Conservation (phyloP, 179 eudicot species). For the Drosera spatulata region DNA sequence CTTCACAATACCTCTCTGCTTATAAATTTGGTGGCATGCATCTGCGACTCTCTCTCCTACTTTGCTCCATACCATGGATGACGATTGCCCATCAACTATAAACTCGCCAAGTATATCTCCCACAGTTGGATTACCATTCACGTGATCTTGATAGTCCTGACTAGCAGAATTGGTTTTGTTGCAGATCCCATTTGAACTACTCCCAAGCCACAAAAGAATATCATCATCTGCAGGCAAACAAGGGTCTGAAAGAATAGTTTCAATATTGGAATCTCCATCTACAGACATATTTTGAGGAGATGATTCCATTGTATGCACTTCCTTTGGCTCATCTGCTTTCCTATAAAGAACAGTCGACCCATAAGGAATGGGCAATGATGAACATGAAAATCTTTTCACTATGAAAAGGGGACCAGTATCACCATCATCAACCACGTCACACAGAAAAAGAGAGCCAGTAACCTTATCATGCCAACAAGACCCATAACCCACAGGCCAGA, state of each 20-base stretch:
- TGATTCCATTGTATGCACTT: constrained; percentile 14
- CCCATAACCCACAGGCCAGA: constrained; percentile 88
- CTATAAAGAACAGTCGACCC: constrained; percentile 58
- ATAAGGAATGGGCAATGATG: constrained; percentile 46
- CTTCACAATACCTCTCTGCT: constrained; percentile 38
- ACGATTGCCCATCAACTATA: constrained; percentile 51
- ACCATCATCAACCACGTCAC: constrained; percentile 80
- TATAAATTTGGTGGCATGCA: constrained; percentile 40
- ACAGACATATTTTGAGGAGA: constrained; percentile 9
- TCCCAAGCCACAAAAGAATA: constrained; percentile 37
- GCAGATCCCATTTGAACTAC: constrained; percentile 16
- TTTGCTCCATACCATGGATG: constrained; percentile 49
- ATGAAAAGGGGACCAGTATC: constrained; percentile 63
- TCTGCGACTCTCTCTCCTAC: constrained; percentile 35
- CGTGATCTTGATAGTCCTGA: constrained; percentile 10
- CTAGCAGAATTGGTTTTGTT: constrained; percentile 15
- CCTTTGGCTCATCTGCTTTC: constrained; percentile 18
- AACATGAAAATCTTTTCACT: constrained; percentile 66
- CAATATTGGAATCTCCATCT: constrained; percentile 39
- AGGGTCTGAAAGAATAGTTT: constrained; percentile 44
- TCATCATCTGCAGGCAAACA: constrained; percentile 41
- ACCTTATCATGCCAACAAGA: constrained; percentile 88
- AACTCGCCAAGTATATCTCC: constrained; percentile 62
- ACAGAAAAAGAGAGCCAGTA: constrained; percentile 80
- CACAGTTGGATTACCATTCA: constrained; percentile 13